These are phyloP conservation scores for Pleurotus cornucopiae DNA, from an alignment of 768 basidiomycete species.

Conservation along the genomic window DNA sequence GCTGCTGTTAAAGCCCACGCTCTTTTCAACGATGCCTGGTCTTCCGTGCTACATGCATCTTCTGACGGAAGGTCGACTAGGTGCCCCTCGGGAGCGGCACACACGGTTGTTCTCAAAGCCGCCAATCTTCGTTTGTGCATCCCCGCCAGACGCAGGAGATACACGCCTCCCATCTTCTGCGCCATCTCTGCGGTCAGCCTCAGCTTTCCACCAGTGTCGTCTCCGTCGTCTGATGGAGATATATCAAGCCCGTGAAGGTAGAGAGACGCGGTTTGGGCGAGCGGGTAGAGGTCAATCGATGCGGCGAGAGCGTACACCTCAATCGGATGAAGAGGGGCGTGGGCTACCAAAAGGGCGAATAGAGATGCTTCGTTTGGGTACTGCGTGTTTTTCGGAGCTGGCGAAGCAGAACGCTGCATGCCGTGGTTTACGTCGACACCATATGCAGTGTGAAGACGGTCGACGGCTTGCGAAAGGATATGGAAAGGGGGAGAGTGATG, in stretches of 20 bases:
- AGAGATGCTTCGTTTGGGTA: background rate
- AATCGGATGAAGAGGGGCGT: background rate
- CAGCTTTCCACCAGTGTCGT: background rate
- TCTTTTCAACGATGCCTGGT: background rate
- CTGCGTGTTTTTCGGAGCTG: background rate
- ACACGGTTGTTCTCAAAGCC: background rate
- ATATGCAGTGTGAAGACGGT: background rate
- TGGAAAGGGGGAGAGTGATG: background rate
- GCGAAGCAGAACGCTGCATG: background rate
- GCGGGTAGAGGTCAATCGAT: background rate
- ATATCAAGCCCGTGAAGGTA: background rate
- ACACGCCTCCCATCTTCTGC: background rate
- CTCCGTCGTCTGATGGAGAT: background rate
- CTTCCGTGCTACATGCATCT: background rate
- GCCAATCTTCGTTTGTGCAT: background rate
- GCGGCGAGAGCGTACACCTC: constrained; percentile 1
- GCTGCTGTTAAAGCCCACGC: background rate
- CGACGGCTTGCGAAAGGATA: background rate
- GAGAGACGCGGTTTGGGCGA: background rate
- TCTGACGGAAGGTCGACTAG: background rate
- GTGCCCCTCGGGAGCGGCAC: background rate
- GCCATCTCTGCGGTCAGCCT: background rate
- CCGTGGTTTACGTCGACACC: background rate
- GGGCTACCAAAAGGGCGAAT: background rate
- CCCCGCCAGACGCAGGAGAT: background rate